These are phyloP conservation scores for Aspergillus carbonarius DNA, from an alignment of 2,329 filamentous ascomycete genomes.

Conservation along the genomic window DNA sequence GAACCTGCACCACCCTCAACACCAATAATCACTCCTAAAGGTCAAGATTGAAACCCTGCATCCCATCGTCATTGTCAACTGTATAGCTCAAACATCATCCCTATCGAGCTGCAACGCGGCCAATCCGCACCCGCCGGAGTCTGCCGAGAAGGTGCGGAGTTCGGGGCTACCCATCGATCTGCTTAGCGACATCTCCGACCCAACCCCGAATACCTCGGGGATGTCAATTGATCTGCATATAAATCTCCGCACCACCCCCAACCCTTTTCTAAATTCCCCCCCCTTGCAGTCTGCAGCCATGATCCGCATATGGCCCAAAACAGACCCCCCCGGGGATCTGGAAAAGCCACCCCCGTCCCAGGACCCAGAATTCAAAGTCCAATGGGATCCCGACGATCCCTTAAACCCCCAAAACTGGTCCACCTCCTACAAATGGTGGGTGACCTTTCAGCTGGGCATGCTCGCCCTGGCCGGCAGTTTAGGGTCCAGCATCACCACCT, in stretches of 20 bases:
- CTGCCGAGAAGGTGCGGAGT: background rate
- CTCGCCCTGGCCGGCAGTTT: conserved; percentile 52
- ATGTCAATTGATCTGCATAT: no score
- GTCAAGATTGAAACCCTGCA: no score
- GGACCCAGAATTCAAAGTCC: conserved; percentile 6
- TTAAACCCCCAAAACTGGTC: conserved; percentile 51
- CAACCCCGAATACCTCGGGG: background rate
- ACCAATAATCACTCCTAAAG: no score
- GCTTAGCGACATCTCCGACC: background rate
- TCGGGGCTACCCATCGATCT: background rate
- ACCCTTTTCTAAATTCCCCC: background rate
- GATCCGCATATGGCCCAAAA: background rate
- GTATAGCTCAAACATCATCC: no score
- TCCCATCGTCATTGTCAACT: no score
- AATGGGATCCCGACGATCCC: conserved; percentile 12
- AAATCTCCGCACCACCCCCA: no score
- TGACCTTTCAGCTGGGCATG: conserved; percentile 52
- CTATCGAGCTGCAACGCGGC: no score
- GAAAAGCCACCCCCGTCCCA: background rate
- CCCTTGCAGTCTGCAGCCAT: background rate
- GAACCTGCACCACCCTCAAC: no score
- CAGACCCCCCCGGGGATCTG: background rate
- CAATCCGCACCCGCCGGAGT: no score
- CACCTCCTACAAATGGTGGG: conserved; percentile 45
- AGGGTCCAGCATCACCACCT: conserved; percentile 53